Base-by-base conservation (phyloP, 2,329 filamentous ascomycete species). In the Alternaria longipes region DNA sequence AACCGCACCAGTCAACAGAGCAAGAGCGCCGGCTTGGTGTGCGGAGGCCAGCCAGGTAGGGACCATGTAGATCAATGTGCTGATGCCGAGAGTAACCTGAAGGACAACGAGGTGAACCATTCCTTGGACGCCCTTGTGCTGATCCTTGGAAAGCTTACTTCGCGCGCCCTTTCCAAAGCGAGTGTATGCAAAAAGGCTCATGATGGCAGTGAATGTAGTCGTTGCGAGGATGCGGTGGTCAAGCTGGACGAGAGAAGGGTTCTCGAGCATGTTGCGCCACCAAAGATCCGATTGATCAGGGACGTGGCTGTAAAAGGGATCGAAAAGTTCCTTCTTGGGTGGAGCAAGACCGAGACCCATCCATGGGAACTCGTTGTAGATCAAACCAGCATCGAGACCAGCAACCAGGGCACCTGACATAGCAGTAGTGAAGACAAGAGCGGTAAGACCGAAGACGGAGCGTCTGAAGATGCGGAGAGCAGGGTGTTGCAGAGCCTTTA, bases 181-280 rank as follows among this genome's bases (percentile, higher is more conserved):
- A 5, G 91, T 87, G 80, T 94, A 98, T n/a, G 87, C 86, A 79
- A 90, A 96, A 9, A 99, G 85, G 4, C 88, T 85, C 66, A 97
- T 82, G 63, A 98, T 88, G 64, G 91, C 86, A 54, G 88, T 90
- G 79, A 97, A 97, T 1, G 94, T 97, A 16, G 92, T 93, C 47
- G 90, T 92, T 60, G 95, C 96, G 36, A 98, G 85, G 70, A 97
- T 92, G 45, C 96, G 90, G 83, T 99, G 95, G 81, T 99, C 92
- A 45, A 99, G 87, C 82, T 99, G 96, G 3, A 98, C 96, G 26
- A 96, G 87, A 16, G 91, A 94, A 4, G 95, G 96, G 82, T 99
- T 99, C 84, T 98, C 95, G 34, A 98, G 89, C 85, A 96, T 91
- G 81, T 99, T 99, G 74, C 95, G 90, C 95, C 95, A 99, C 89